Percentiles rank a stretch among this genome's conserved stretches.
These are phyloP conservation scores for Trametes pubescens DNA, from an alignment of 1,284 basidiomycete genomes.

Conservation along the genomic window DNA sequence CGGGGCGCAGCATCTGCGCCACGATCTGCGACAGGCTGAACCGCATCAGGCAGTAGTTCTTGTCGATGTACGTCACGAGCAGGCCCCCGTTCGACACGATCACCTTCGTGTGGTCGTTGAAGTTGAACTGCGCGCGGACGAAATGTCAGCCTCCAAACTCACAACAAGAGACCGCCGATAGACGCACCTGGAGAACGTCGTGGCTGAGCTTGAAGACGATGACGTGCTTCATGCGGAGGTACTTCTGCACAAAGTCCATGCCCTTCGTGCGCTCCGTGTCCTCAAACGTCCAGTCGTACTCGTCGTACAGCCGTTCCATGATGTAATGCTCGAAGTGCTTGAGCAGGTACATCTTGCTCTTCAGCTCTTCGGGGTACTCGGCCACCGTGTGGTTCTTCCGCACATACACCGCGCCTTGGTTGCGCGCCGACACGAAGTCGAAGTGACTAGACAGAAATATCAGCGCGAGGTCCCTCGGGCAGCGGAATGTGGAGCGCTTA, in stretches of 20 bases:
- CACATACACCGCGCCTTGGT: conserved; percentile 69
- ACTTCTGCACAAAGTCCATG: conserved; percentile 96
- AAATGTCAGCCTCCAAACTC: background rate
- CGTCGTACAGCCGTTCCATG: conserved; percentile 84
- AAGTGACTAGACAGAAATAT: conserved; percentile 66
- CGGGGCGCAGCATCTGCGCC: conserved; percentile 55
- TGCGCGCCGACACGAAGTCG: conserved; percentile 80
- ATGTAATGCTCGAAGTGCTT: conserved; percentile 95
- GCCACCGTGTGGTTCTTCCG: conserved; percentile 73
- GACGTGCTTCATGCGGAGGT: conserved; percentile 95
- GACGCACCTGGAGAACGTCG: conserved; percentile 85
- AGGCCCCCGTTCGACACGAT: conserved; percentile 86
- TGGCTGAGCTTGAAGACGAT: conserved; percentile 97
- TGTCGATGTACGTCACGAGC: conserved; percentile 89
- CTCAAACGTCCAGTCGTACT: conserved; percentile 83
- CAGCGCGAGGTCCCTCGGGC: conserved; percentile 7
- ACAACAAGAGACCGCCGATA: background rate
- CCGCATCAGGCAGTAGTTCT: conserved; percentile 81
- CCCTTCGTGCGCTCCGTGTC: conserved; percentile 76
- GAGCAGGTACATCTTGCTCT: conserved; percentile 89
- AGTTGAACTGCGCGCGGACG: conserved; percentile 79
- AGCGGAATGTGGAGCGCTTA: conserved; percentile 49
- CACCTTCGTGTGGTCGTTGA: conserved; percentile 97
- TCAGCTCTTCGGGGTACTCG: conserved; percentile 77
- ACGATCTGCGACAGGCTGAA: conserved; percentile 83